Conservation (phyloP, 108 stramenopile genomes). For the Nannochloropsis salina region DNA sequence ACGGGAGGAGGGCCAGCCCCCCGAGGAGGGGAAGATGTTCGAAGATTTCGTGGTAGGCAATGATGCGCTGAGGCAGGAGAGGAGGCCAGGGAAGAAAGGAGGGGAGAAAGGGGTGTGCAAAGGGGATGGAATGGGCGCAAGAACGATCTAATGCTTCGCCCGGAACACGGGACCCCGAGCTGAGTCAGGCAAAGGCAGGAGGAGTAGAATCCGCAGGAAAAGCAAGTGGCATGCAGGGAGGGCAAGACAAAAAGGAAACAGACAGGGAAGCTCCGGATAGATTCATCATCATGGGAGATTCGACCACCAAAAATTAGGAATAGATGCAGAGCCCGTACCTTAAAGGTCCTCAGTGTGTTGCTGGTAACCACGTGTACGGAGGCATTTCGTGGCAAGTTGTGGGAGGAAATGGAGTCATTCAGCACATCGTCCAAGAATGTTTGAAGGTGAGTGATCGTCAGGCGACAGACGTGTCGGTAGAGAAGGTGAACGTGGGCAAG, state of each 20-base stretch:
- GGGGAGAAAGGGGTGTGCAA: neutral
- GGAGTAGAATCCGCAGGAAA: neutral
- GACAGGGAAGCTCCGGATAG: neutral
- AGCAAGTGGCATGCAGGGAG: neutral
- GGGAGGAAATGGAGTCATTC: constrained; percentile 23
- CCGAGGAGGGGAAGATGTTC: constrained; percentile 25
- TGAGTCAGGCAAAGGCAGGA: neutral
- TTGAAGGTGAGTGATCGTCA: neutral
- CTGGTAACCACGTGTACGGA: constrained; percentile 37
- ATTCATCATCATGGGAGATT: too few species aligned
- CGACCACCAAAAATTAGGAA: too few species aligned
- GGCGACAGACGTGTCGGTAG: neutral
- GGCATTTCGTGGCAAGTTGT: constrained; percentile 31
- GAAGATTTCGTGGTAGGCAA: constrained; percentile 32
- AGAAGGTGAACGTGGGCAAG: neutral
- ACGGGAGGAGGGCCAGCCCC: constrained; percentile 29
- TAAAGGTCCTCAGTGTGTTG: constrained; percentile 36
- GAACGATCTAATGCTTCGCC: neutral
- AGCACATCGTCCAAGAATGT: constrained; percentile 29
- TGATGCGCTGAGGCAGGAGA: constrained; percentile 30
- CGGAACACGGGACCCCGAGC: neutral
- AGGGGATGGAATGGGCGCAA: neutral
- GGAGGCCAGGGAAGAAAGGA: neutral
- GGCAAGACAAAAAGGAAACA: neutral
- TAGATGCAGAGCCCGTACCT: neutral